phyloP scores from a whole-genome alignment of 306 rosid genomes.

The Glycine soja region DNA sequence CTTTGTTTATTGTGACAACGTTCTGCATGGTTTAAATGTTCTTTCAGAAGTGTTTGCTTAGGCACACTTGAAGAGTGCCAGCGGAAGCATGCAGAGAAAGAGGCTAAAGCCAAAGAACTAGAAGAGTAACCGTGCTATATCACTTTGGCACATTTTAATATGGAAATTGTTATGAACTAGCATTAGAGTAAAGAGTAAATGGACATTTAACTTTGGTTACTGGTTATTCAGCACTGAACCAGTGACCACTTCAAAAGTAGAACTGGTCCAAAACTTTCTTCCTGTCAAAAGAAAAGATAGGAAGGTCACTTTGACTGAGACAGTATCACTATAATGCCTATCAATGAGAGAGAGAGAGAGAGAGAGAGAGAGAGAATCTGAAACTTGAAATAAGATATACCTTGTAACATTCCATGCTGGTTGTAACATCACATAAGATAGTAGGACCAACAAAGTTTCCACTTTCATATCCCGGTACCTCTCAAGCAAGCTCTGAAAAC shows the following conservation, averaged over 20 bases:
- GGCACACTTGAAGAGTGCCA: slow-evolving; percentile 72
- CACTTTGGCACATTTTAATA: neutral
- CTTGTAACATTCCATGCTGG: slow-evolving; percentile 75
- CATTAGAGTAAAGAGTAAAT: neutral
- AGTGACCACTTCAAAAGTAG: no score
- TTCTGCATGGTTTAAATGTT: slow-evolving; percentile 27
- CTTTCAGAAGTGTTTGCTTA: slow-evolving; percentile 43
- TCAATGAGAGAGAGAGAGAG: neutral
- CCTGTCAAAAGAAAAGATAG: slow-evolving; percentile 56
- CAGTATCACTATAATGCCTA: slow-evolving; percentile 45
- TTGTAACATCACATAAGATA: slow-evolving; percentile 65
- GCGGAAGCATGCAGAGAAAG: slow-evolving; percentile 69
- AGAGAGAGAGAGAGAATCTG: neutral
- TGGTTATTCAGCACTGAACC: neutral
- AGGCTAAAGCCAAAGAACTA: slow-evolving; percentile 65
- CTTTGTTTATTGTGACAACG: neutral
- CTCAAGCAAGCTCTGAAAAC: slow-evolving; percentile 32
- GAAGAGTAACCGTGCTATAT: slow-evolving; percentile 47
- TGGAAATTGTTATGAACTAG: neutral
- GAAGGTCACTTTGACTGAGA: slow-evolving; percentile 10
- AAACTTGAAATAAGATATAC: slow-evolving; percentile 46
- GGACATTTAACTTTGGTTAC: neutral
- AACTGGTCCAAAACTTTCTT: slow-evolving; percentile 77
- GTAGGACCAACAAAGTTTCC: slow-evolving; percentile 81
- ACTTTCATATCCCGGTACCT: slow-evolving; percentile 76